A percentile compares a stretch with the other conserved stretches of the same genome.
phyloP scores from a whole-genome alignment of 192 early-diverging fungal species.

The Neocallimastix lanati region DNA sequence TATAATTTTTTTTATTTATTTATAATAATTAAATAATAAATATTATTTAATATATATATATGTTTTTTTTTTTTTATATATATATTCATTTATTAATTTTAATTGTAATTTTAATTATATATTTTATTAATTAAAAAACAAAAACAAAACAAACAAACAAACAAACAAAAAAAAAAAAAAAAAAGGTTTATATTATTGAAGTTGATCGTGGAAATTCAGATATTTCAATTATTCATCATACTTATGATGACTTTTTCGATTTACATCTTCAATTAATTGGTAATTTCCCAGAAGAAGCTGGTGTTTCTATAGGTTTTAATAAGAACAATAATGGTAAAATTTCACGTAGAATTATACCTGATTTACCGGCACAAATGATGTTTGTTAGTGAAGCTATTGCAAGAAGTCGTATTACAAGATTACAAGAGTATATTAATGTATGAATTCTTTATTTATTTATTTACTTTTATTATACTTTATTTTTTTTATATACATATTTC shows the following conservation, averaged over 20 bases:
- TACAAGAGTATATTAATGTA: conserved; percentile 29
- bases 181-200: background rate
- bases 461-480: too few species aligned
- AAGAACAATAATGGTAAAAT: background rate
- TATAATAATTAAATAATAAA: too few species aligned
- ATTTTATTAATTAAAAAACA: too few species aligned
- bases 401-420: conserved; percentile 9
- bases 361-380: conserved; percentile 36
- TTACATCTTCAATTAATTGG: conserved; percentile 30
- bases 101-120: too few species aligned
- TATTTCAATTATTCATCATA: background rate
- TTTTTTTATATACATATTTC: too few species aligned
- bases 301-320: conserved; percentile 7
- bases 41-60: too few species aligned
- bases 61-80: too few species aligned
- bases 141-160: too few species aligned
- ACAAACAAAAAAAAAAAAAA: too few species aligned
- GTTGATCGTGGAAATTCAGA: background rate
- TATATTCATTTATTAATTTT: too few species aligned
- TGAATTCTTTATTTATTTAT: background rate
- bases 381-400: conserved; percentile 33
- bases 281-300: conserved; percentile 34
- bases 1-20: too few species aligned
- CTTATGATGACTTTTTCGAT: conserved; percentile 28
- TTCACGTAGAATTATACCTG: conserved; percentile 19